phyloP scores from a whole-genome alignment of 208 protist species.

The Angomonas deanei region DNA sequence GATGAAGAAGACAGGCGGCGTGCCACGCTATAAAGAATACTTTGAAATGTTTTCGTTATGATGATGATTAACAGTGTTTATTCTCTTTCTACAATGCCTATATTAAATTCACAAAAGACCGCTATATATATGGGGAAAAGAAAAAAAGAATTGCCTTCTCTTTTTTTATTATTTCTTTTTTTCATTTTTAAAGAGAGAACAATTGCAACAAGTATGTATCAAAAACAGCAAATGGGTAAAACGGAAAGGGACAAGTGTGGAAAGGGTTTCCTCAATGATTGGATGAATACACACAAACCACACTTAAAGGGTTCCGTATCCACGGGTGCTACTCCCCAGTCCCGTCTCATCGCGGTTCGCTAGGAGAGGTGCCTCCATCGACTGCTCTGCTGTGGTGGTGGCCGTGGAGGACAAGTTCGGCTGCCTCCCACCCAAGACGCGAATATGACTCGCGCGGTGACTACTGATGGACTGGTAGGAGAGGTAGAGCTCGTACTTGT shows the following conservation, averaged over 20 bases:
- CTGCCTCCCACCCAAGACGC: neutral
- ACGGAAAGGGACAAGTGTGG: neutral
- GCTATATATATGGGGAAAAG: neutral
- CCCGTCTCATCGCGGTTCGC: neutral
- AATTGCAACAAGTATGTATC: neutral
- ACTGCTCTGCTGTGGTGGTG: neutral
- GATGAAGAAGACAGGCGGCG: too few species aligned
- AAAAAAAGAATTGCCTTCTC: neutral
- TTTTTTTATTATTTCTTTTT: neutral
- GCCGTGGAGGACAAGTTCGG: too few species aligned
- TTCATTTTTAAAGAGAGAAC: neutral
- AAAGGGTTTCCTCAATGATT: conserved; percentile 4
- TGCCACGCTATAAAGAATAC: too few species aligned
- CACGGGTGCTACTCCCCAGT: neutral
- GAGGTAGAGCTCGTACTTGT: conserved; percentile 57
- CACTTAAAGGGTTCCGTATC: conserved; percentile 20
- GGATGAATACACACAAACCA: neutral
- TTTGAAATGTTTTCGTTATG: too few species aligned
- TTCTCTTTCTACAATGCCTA: conserved; percentile 5
- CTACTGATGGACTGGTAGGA: conserved; percentile 13
- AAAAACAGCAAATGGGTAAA: neutral
- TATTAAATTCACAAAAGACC: too few species aligned
- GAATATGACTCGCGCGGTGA: conserved; percentile 3
- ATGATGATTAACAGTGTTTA: neutral
- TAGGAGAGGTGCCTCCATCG: neutral